phyloP scores from a whole-genome alignment of 768 basidiomycete genomes.

The Boletus coccyginus region DNA sequence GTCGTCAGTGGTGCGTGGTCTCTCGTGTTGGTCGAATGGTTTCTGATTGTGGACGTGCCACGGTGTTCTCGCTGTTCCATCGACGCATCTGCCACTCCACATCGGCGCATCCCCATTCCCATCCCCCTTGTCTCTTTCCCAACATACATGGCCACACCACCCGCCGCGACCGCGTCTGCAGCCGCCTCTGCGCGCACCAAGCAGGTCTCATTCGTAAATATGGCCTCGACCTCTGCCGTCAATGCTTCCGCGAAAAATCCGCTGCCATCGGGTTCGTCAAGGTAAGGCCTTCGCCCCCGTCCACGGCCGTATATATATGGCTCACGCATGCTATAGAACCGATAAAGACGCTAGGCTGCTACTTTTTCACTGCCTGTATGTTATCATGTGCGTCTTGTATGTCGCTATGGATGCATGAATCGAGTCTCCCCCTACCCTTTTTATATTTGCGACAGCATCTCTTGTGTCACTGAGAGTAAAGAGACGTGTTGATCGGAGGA shows the following conservation, averaged over 20 bases:
- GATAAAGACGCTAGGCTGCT: conserved; percentile 35
- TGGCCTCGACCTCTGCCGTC: conserved; percentile 95
- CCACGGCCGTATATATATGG: not conserved
- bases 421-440: not conserved
- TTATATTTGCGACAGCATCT: too few species aligned
- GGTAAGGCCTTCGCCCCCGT: conserved; percentile 44
- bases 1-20: conserved; percentile 81
- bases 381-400: conserved; percentile 12
- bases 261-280: conserved; percentile 92
- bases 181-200: conserved; percentile 95
- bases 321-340: conserved; percentile 34
- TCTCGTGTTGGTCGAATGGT: not conserved
- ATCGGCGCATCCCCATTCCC: too few species aligned
- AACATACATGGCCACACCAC: too few species aligned
- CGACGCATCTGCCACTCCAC: not conserved
- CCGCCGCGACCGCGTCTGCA: conserved; percentile 25
- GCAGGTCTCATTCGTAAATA: conserved; percentile 98
- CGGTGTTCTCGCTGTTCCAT: not conserved
- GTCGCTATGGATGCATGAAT: conserved; percentile 7
- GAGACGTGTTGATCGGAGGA: too few species aligned
- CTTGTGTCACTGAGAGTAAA: too few species aligned
- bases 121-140: too few species aligned
- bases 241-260: conserved; percentile 97
- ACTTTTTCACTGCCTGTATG: not conserved
- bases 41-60: not conserved